These are phyloP conservation scores for Paramecium tetraurelia DNA, from an alignment of 73 alveolate species.

Conservation along the genomic window DNA sequence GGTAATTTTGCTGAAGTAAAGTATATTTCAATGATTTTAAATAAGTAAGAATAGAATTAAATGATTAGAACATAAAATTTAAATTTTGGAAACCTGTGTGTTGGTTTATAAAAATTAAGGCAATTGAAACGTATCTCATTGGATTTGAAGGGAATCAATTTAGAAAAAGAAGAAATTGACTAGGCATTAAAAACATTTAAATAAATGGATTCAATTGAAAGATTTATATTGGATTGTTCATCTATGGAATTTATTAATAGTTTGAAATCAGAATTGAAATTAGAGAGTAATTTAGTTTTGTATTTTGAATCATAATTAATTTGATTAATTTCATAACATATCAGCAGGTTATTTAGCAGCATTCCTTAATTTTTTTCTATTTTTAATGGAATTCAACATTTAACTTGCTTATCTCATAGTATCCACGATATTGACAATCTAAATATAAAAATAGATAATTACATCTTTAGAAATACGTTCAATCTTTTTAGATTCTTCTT, in stretches of 20 bases:
- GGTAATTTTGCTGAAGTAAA: not conserved
- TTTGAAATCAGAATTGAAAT: not conserved
- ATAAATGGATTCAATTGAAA: not conserved
- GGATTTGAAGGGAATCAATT: not conserved
- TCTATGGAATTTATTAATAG: not conserved
- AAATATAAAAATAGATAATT: not conserved
- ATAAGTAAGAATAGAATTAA: not conserved
- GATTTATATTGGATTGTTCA: not conserved
- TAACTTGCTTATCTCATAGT: not conserved
- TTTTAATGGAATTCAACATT: not conserved
- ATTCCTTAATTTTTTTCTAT: not conserved
- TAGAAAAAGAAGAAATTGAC: not conserved
- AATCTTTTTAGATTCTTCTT: slow-evolving; percentile 36
- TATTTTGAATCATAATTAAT: not conserved
- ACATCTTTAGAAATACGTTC: not conserved
- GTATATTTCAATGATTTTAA: not conserved
- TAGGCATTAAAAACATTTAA: not conserved
- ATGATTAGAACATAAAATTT: not conserved
- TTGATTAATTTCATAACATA: not conserved
- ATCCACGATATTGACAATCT: not conserved
- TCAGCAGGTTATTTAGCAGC: not conserved
- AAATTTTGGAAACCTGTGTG: not conserved
- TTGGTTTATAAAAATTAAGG: not conserved
- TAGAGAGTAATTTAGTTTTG: not conserved
- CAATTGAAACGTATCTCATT: not conserved